A percentile compares a stretch with the other conserved stretches of the same genome.
Conservation (phyloP, 805 yeast species). For the Teunomyces lycoperdinae region DNA sequence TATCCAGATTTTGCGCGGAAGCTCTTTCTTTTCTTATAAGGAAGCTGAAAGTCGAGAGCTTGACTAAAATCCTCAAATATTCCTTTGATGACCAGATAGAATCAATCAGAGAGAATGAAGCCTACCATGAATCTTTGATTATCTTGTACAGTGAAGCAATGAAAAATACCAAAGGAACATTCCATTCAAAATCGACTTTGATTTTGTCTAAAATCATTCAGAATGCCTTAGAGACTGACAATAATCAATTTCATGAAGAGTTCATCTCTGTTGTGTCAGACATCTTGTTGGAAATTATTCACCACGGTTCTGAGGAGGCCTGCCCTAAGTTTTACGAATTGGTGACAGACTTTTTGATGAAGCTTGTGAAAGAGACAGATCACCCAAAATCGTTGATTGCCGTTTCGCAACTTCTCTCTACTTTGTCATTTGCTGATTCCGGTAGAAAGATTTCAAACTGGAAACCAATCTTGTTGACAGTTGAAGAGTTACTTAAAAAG, state of each 20-base stretch:
- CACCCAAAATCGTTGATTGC: constrained; percentile 8
- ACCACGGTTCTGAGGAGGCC: constrained; percentile 51
- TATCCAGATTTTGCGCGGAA: constrained; percentile 84
- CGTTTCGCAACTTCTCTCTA: constrained; percentile 39
- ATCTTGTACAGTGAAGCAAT: constrained; percentile 70
- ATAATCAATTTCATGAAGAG: constrained; percentile 7
- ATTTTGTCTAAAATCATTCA: constrained; percentile 48
- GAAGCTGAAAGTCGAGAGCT: constrained; percentile 52
- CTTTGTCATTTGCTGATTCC: constrained; percentile 64
- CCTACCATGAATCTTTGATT: constrained; percentile 57
- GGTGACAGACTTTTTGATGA: constrained; percentile 18
- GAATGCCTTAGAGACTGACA: constrained; percentile 17
- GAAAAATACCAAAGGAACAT: constrained; percentile 63
- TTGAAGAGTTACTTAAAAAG: constrained; percentile 20
- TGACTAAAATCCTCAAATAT: constrained; percentile 45
- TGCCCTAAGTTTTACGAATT: constrained; percentile 44
- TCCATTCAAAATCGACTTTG: constrained; percentile 67
- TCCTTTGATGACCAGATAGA: constrained; percentile 35
- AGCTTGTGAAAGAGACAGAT: constrained; percentile 8
- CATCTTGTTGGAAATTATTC: constrained; percentile 50
- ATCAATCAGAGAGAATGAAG: constrained; percentile 34
- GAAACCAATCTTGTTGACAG: constrained; percentile 28
- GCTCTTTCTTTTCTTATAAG: constrained; percentile 81
- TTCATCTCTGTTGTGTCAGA: constrained; percentile 47
- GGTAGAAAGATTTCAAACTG: constrained; percentile 63